Evolutionary conservation across 169 alveolate species (phyloP).

Genomic region (Plasmodium yoelii): DNA sequence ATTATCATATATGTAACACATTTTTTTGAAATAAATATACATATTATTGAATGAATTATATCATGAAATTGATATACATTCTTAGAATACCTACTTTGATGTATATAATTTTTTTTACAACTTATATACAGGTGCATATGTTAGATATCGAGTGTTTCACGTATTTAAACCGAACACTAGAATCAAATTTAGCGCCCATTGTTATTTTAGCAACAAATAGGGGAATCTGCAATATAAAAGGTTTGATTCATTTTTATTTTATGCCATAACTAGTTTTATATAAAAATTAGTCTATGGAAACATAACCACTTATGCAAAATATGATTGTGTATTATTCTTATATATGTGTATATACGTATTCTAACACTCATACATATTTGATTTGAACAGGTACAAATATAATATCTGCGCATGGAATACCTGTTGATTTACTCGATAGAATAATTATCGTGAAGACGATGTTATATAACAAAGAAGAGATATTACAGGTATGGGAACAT

Average conservation of each 20-base stretch:
- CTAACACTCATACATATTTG: slow-evolving; percentile 43
- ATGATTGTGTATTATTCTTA: not conserved
- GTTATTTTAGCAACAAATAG: slow-evolving; percentile 98
- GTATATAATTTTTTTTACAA: not conserved
- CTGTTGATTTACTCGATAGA: slow-evolving; percentile 98
- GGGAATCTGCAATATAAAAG: slow-evolving; percentile 90
- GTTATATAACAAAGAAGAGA: slow-evolving; percentile 95
- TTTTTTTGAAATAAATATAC: not conserved
- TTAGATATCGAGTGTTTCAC: slow-evolving; percentile 98
- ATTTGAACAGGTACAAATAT: slow-evolving; percentile 95
- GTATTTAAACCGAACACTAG: slow-evolving; percentile 97
- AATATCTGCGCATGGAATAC: slow-evolving; percentile 98
- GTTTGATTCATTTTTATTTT: slow-evolving; percentile 15
- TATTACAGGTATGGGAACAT: slow-evolving; percentile 38
- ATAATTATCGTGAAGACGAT: slow-evolving; percentile 96
- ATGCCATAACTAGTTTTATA: not conserved
- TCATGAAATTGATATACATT: not conserved
- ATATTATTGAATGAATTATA: no score
- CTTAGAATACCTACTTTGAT: not conserved
- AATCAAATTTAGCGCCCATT: slow-evolving; percentile 96
- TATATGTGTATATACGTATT: not conserved
- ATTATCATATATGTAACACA: slow-evolving; percentile 1
- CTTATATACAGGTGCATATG: slow-evolving; percentile 90
- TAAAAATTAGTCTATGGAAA: slow-evolving; percentile 8
- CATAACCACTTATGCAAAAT: not conserved